Evolutionary conservation across 345 rosid species (phyloP), one percentile per base, ranked within the genome.

Genomic region (Dovyalis caffra): DNA sequence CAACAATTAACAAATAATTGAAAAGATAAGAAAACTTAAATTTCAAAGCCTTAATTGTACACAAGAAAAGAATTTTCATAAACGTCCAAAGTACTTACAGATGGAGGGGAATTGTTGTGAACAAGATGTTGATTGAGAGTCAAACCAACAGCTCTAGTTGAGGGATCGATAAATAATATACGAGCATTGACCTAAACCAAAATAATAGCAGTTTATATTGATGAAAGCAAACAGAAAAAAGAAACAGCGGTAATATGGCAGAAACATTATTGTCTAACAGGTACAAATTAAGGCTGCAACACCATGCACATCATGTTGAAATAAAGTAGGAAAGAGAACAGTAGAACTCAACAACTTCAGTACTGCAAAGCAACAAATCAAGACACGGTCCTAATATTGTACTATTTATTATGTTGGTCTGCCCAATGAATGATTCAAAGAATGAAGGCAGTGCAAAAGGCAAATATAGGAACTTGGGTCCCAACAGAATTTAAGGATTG

Each of bases 111-210:
- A 75, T 78, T 87, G 79, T 93, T 90, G 64, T 82, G 89, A 81
- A 93, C 80, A 82, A 95, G 94, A 84, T 90, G 83, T 12, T 89
- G 94, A 83, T 91, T 95, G 80, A 95, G 78, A 49, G 99, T 93
- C 92, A 95, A 88, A 77, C 97, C 97, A 71, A 95, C 83, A 73
- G 99, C 99, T 84, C 99, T 90, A 72, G 94, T 88, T 74, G 90
- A 85, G 70, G 98, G 97, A 87, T 95, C 99, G 26, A 91, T 78
- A 81, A 93, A 95, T 74, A 95, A 79, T 84, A 95, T 88, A 49
- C 97, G 90, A 70, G 99, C 97, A 80, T 85, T 90, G 77, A 95
- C 96, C 99, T 95, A 87, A 74, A 69, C 29, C 35, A 76, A 80
- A 79, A 73, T 49, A 75, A 18, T 10, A 51, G 34, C 56, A 20